Evolutionary conservation across 768 basidiomycete genomes (phyloP), one percentile per base, ranked within the genome.

Genomic region (Collybia mongolica): DNA sequence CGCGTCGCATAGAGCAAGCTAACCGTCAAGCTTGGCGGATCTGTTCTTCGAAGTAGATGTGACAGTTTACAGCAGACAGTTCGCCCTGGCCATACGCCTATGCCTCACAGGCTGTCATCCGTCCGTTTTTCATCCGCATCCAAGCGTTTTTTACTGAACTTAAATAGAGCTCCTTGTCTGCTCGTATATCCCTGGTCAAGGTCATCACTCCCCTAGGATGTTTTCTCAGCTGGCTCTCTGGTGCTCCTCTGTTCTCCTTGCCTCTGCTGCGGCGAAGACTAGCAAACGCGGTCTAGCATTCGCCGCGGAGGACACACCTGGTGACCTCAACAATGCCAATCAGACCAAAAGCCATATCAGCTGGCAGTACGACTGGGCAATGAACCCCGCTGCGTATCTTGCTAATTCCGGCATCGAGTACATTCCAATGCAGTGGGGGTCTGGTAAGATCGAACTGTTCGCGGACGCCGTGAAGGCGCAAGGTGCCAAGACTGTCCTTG

Each of bases 331-430:
- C 38, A 73, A 76, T 46, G 72, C 72, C 41, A 79, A 79, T 52
- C 72, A 74, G 45, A 70, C 74, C 1, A 62, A 69, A 18, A 73
- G 74, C 49, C 60, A 70, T 12, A 68, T 73, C 24, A 70, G 66
- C 35, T 79, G 77, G 77, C 55, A 82, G 17, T 90, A 79, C 54
- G 72, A 77, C 58, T 79, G 78, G 90, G 72, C 73, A 2, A 70
- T 67, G 39, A 55, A 65, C 19, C 73, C 74, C 8, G 72, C 76
- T n/a, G 62, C 58, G 18, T 73, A 75, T 54, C 58, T 80, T 23
- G 72, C 67, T 1, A 63, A 69, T 18, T 74, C 74, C 2, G 71
- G 70, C 32, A 65, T 80, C 49, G 67, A 72, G 15, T 80, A 75
- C 47, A 64, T 80, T 24, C 78, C 78, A 0, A 79, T 80, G 78